Percentiles rank a stretch among this genome's conserved stretches.
Conservation (phyloP, 2,329 filamentous ascomycete species). For the Colletotrichum limetticola region DNA sequence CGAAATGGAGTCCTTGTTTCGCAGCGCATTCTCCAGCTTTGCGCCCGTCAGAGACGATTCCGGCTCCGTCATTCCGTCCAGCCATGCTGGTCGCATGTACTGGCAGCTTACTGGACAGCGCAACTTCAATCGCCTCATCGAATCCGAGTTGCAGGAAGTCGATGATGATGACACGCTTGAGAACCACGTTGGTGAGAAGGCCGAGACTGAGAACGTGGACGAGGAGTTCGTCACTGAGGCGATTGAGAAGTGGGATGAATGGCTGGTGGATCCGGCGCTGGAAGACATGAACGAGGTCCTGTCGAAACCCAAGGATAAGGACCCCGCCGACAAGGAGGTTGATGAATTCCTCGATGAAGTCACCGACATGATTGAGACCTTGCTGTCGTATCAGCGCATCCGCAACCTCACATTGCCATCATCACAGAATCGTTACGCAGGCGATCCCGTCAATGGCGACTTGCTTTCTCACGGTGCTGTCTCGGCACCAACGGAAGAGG, state of each 20-base stretch:
- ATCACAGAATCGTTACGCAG: constrained; percentile 68
- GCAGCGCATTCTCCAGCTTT: constrained; percentile 83
- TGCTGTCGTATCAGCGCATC: constrained; percentile 83
- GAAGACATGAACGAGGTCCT: constrained; percentile 55
- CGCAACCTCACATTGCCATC: constrained; percentile 77
- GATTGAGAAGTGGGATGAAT: constrained; percentile 69
- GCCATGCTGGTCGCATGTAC: constrained; percentile 76
- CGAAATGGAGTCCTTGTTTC: constrained; percentile 79
- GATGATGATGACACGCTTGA: constrained; percentile 49
- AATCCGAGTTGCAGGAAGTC: constrained; percentile 58
- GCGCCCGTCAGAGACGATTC: constrained; percentile 81
- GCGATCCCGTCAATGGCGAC: constrained; percentile 73
- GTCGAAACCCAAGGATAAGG: constrained; percentile 53
- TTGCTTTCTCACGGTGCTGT: constrained; percentile 75
- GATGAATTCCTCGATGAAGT: constrained; percentile 72
- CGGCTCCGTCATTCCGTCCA: constrained; percentile 74
- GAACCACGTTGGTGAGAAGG: constrained; percentile 42
- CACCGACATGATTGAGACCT: constrained; percentile 79
- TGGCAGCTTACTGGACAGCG: constrained; percentile 78
- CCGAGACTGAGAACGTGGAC: constrained; percentile 51
- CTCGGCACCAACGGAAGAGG: constrained; percentile 73
- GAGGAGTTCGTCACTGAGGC: constrained; percentile 63
- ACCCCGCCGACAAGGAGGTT: constrained; percentile 25
- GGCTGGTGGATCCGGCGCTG: constrained; percentile 66
- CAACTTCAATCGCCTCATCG: constrained; percentile 72